Base-by-base conservation (phyloP, 306 rosid genomes). In the Cucumis hystrix region DNA sequence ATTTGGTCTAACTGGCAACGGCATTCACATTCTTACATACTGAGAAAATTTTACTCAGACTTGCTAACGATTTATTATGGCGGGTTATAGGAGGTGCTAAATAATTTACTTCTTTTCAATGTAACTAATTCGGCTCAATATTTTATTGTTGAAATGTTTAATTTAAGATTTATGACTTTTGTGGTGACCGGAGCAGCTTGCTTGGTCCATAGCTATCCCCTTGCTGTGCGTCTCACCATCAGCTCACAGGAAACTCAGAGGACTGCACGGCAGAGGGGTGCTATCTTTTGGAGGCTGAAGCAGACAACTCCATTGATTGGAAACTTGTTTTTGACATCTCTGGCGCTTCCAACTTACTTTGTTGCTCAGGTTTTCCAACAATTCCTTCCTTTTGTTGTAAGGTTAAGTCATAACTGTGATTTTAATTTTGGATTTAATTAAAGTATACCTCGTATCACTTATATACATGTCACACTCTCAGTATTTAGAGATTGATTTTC, bases 221-320 rank as follows among this genome's bases (percentile, higher is more conserved):
- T 51, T 51, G 56, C 56, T 51, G 18, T 15, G 56, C 56, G n/a
- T 51, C n/a, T 51, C 56, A 15, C n/a, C 55, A 49, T 43, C 51
- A 45, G 14, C 51, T 10, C 51, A 11, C 2, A 40, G 10, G 51
- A 45, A 45, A 45, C 51, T 45, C 51, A 45, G 51, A 7, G 43
- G 45, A 45, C 37, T 84, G 91, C 74, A 83, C 81, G 2, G 93
- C 87, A 25, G 96, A 92, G 23, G 23, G 97, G 98, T 70, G 96
- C 93, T 1, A 76, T 89, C 2, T 94, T 60, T 91, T 95, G 71
- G 97, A 90, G 77, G 98, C 96, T 30, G 92, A 92, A 88, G 97
- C 97, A 4, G 78, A 87, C 76, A 83, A 87, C 51, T 16, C 49
- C 5, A 83, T 92, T 16, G 79, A 87, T 52, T 16, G 57, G 57